A percentile compares a stretch with the other conserved stretches of the same genome.
Evolutionary conservation across 1,284 basidiomycete genomes (phyloP).

Genomic region (Lignosus rhinocerotis): DNA sequence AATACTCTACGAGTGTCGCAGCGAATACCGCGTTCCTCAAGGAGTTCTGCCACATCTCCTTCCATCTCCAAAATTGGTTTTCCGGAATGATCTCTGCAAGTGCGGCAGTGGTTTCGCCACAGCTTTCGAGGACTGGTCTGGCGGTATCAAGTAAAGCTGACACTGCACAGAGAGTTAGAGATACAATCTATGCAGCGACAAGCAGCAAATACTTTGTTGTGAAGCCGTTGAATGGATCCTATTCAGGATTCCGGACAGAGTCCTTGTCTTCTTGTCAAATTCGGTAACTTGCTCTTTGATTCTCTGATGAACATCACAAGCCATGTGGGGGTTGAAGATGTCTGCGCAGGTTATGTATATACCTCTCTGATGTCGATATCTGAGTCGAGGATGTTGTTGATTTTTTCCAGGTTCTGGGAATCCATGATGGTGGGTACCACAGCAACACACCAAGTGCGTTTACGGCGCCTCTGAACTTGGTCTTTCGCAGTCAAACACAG

Average conservation of each 20-base stretch:
- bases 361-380: constrained; percentile 57
- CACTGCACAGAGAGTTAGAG: constrained; percentile 41
- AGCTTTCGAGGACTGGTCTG: constrained; percentile 54
- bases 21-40: constrained; percentile 66
- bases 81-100: constrained; percentile 60
- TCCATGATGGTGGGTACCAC: constrained; percentile 49
- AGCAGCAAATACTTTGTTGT: constrained; percentile 48
- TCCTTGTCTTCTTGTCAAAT: constrained; percentile 71
- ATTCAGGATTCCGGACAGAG: constrained; percentile 66
- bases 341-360: constrained; percentile 8
- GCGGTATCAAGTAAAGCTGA: constrained; percentile 58
- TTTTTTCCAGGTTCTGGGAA: constrained; percentile 48
- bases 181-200: neutral
- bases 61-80: constrained; percentile 82
- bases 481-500: neutral
- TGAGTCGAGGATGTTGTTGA: constrained; percentile 53
- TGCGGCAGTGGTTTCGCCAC: constrained; percentile 48
- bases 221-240: constrained; percentile 75
- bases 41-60: constrained; percentile 74
- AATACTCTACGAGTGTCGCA: constrained; percentile 65
- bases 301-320: constrained; percentile 47
- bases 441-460: neutral
- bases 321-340: neutral
- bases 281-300: constrained; percentile 73
- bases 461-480: constrained; percentile 1